Conservation (phyloP, 768 basidiomycete species). For the Suillus occidentalis region DNA sequence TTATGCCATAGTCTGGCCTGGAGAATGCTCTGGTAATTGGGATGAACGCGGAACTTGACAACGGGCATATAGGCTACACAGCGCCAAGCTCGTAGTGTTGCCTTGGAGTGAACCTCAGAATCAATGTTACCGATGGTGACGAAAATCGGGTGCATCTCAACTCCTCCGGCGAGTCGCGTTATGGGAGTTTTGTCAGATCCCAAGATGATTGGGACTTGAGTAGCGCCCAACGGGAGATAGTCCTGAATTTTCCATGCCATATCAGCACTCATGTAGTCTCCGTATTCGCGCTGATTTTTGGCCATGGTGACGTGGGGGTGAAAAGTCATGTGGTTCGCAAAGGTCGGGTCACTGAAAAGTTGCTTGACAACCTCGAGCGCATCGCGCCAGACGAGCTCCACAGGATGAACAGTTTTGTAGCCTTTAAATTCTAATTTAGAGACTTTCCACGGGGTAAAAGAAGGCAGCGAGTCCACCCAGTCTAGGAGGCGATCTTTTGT, state of each 20-base stretch:
- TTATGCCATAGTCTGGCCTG: constrained; percentile 28
- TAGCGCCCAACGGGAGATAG: constrained; percentile 22
- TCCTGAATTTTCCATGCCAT: constrained; percentile 25
- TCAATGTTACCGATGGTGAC: constrained; percentile 23
- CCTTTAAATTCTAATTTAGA: constrained; percentile 4
- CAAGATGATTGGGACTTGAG: constrained; percentile 29
- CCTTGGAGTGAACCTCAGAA: constrained; percentile 18
- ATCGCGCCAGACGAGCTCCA: constrained; percentile 26
- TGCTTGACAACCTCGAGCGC: constrained; percentile 23
- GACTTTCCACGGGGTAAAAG: constrained; percentile 21
- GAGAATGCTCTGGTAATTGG: constrained; percentile 23
- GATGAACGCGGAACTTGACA: constrained; percentile 23
- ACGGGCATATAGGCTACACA: constrained; percentile 30
- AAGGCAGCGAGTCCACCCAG: constrained; percentile 19
- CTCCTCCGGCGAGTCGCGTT: constrained; percentile 28
- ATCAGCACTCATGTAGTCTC: constrained; percentile 24
- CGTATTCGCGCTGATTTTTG: constrained; percentile 13
- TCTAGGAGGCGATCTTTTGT: constrained; percentile 19
- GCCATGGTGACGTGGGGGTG: constrained; percentile 15
- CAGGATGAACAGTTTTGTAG: constrained; percentile 15
- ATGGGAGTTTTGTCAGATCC: constrained; percentile 36
- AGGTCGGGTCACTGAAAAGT: constrained; percentile 23
- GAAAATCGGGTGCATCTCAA: constrained; percentile 27
- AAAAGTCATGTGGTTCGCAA: constrained; percentile 24
- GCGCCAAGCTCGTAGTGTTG: neutral